Percentiles rank a stretch among this genome's conserved stretches.
Conservation (phyloP, 805 yeast species). For the Monosporozyma yasuniensis region DNA sequence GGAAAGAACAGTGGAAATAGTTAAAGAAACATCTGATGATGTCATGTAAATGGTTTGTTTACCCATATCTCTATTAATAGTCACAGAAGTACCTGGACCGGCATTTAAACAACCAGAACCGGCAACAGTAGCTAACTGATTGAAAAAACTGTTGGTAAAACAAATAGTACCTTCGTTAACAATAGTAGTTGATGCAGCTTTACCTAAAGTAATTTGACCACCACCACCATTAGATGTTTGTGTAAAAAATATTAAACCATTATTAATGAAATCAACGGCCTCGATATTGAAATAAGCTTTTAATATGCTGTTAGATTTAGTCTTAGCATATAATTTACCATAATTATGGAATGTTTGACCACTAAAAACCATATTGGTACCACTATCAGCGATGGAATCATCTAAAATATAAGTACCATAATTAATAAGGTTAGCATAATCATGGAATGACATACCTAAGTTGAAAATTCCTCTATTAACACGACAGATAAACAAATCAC, state of each 20-base stretch:
- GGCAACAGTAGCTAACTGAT: background rate
- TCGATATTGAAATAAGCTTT: background rate
- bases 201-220: background rate
- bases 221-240: background rate
- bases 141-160: background rate
- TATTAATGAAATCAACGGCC: background rate
- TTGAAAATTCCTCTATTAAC: background rate
- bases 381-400: constrained; percentile 3
- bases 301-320: background rate
- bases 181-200: background rate
- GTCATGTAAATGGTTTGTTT: background rate
- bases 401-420: constrained; percentile 6
- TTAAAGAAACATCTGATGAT: background rate
- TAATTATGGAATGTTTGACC: constrained; percentile 1
- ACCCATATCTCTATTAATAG: background rate
- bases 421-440: constrained; percentile 1
- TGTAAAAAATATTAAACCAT: background rate
- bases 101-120: background rate
- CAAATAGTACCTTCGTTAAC: background rate
- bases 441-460: constrained; percentile 2
- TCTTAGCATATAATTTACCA: background rate
- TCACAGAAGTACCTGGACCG: background rate
- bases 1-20: background rate
- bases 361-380: background rate
- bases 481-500: background rate